Base-by-base conservation (phyloP, 164 flowering plant species). In the Sedum album region DNA sequence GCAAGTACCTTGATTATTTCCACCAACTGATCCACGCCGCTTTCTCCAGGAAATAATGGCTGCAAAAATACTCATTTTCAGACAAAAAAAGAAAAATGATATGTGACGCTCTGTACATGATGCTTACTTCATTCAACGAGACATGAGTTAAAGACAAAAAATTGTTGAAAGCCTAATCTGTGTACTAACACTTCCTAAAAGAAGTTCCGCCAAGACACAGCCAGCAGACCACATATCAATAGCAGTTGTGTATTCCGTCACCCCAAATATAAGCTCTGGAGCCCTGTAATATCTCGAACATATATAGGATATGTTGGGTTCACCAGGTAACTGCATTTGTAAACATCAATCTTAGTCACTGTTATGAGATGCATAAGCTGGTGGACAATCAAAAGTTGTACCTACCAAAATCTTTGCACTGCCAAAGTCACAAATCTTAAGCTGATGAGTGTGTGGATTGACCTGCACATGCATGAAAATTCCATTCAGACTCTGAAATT, bases 181-280 rank as follows among this genome's bases (percentile, higher is more conserved):
- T 39, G 36, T 26, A 75, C 86, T 9, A 13, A 94, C 99, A 82
- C 88, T 96, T 65, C 97, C 97, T 20, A 92, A 79, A 66, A 95
- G 89, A 69, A 95, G 88, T 81, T 95, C 99, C 46, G 96, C 97
- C 77, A 95, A 71, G 53, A 95, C 97, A 81, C 99, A 95, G 49
- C 99, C 99, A 72, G 70, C 91, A 46, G 99, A 92, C 99, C 99
- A 95, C 88, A 95, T 89, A 77, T 95, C 99, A 67, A 95, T 95
- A 3, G 97, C 89, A 68, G 84, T 85, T 46, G 97, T 89, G 74
- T 95, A 95, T 65, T 89, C 97, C 15, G 97, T 92, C 46, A 97
- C 99, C 68, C 97, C 99, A 82, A 95, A 95, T 31, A 95, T 92
- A 65, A 95, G 82, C 76, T 95, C 99, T 15, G 99, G 99, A 66